A percentile compares a stretch with the other conserved stretches of the same genome.
phyloP scores from a whole-genome alignment of 331 rosid genomes.

The Acacia pycnantha region DNA sequence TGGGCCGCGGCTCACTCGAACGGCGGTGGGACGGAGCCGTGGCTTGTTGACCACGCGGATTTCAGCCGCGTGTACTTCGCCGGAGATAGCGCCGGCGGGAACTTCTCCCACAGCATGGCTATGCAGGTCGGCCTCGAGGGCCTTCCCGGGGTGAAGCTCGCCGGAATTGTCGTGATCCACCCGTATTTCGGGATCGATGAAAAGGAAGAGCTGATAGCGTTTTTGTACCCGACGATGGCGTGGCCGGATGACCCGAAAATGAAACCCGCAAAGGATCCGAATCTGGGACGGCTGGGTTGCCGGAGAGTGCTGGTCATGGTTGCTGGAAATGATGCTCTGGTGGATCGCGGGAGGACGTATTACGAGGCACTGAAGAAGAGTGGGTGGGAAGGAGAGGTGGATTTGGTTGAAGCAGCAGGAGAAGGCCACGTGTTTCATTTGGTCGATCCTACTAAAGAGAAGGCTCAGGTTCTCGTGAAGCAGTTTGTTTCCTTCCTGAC shows the following conservation, averaged over 20 bases:
- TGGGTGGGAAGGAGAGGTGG: slow-evolving; percentile 57
- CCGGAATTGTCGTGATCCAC: slow-evolving; percentile 52
- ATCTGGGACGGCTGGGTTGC: slow-evolving; percentile 34
- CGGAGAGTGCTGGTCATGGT: slow-evolving; percentile 39
- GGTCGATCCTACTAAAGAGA: slow-evolving; percentile 27
- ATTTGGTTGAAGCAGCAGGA: slow-evolving; percentile 42
- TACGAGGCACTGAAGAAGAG: slow-evolving; percentile 45
- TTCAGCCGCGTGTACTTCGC: slow-evolving; percentile 37
- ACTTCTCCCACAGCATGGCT: slow-evolving; percentile 44
- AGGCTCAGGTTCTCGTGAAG: slow-evolving; percentile 20
- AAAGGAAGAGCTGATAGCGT: slow-evolving; percentile 32
- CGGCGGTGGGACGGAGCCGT: slow-evolving; percentile 39
- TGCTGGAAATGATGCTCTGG: slow-evolving; percentile 54
- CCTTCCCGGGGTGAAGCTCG: slow-evolving; percentile 19
- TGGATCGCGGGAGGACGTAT: slow-evolving; percentile 44
- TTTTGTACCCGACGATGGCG: slow-evolving; percentile 34
- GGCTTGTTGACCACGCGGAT: slow-evolving; percentile 57
- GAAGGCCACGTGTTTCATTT: slow-evolving; percentile 61
- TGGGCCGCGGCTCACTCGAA: slow-evolving; percentile 45
- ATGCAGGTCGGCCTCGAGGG: slow-evolving; percentile 12
- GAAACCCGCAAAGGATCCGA: slow-evolving; percentile 40
- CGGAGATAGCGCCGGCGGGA: slow-evolving; percentile 77
- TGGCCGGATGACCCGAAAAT: slow-evolving; percentile 44
- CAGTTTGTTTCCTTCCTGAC: slow-evolving; percentile 30
- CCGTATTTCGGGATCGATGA: slow-evolving; percentile 45